Base-by-base conservation (phyloP, 768 basidiomycete genomes). In the Tricholoma flavovirens region DNA sequence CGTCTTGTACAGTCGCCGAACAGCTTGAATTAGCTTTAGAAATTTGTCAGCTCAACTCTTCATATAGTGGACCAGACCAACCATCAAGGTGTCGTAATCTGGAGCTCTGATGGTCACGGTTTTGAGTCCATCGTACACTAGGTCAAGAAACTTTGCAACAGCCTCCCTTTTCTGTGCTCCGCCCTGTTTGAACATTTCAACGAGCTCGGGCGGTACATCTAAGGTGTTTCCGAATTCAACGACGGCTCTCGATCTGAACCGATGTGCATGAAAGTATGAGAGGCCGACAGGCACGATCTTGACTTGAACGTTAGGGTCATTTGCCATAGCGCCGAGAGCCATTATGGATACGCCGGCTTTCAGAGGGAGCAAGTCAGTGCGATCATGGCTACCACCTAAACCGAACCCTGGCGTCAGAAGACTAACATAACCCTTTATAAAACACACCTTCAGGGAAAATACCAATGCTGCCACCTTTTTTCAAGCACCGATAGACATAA, bases 51-150 rank as follows among this genome's bases (percentile, higher is more conserved):
- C 56, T 36, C 19, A 46, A 24, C 33, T 36, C n/a, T 48, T 49
- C 35, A 32, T 59, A 6, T 21, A 11, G 43, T 24, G 46, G 53
- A 36, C 55, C 49, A 17, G 35, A 68, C 82, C 55, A 62, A 91
- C 97, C 93, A 98, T 97, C 50, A 99, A 78, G 1, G 96, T 98
- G 62, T 99, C 97, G 68, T 92, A 98, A 69, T 99, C 97, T 2
- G 96, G 94, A 15, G 94, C 93, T 56, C 95, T 79, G 54, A 98
- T 82, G 0, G 97, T 99, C 38, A 99, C 97, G 0, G 94, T 95
- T 75, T 98, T 95, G 62, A 99, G 74, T 21, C 83, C 89, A 64
- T 98, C 90, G 64, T 96, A 97, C 52, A 97, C 87, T 55, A 97
- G 74, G 61, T 98, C 88, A 60, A 99, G 76, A 61, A 98, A 83